Conservation (phyloP, 352 stramenopile species). For the Pythium phragmiticola region DNA sequence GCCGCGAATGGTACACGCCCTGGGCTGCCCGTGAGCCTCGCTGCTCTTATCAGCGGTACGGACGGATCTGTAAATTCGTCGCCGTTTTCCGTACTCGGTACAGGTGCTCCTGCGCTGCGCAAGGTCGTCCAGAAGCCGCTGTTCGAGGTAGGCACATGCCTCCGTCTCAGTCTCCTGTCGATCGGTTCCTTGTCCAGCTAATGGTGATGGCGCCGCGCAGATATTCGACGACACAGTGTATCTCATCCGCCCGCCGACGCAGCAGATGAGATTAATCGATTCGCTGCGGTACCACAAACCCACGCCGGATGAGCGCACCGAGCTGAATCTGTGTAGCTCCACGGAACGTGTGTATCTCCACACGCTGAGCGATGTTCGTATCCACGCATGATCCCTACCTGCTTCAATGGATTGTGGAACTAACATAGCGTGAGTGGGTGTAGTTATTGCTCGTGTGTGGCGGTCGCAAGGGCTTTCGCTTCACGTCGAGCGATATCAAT, state of each 20-base stretch:
- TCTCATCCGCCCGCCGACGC: constrained; percentile 64
- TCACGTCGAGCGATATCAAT: constrained; percentile 72
- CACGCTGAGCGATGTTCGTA: constrained; percentile 66
- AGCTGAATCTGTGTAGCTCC: constrained; percentile 71
- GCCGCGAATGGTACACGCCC: constrained; percentile 7
- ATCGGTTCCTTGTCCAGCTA: not conserved
- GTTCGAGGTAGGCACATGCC: constrained; percentile 48
- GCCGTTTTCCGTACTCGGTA: constrained; percentile 17
- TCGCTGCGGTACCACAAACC: constrained; percentile 84
- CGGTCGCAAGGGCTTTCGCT: constrained; percentile 75
- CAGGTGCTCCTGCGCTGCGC: constrained; percentile 38
- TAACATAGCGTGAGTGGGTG: not conserved
- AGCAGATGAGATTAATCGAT: constrained; percentile 84
- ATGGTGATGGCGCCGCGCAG: constrained; percentile 25
- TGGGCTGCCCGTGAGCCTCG: constrained; percentile 14
- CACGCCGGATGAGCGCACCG: constrained; percentile 60
- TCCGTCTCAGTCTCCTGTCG: not conserved
- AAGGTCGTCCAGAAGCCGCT: constrained; percentile 71
- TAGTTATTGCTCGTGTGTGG: constrained; percentile 77
- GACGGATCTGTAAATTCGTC: not conserved
- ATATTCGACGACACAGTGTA: constrained; percentile 75
- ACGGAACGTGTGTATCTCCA: constrained; percentile 77
- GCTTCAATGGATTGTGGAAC: not conserved
- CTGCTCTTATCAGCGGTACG: constrained; percentile 4
- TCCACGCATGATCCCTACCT: too few relatives aligned